These are phyloP conservation scores for Enterospora canceri DNA, from an alignment of 371 early-diverging fungal genomes.

Conservation along the genomic window DNA sequence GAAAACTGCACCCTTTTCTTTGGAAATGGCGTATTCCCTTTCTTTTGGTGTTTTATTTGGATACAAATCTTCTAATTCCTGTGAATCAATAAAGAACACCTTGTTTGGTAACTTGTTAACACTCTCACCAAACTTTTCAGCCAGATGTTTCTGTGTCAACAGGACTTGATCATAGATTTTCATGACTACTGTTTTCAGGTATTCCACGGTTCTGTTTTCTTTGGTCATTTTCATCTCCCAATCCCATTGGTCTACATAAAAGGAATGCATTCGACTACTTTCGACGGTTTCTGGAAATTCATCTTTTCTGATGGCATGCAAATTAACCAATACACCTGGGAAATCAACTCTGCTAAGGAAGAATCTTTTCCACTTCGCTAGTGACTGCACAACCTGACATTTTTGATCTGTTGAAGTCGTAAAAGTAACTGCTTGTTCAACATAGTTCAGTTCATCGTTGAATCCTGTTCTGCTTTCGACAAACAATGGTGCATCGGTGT, in stretches of 20 bases:
- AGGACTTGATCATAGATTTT: conserved; percentile 8
- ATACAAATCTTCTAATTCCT: conserved; percentile 34
- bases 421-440: conserved; percentile 29
- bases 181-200: conserved; percentile 5
- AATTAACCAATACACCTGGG: neutral
- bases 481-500: conserved; percentile 27
- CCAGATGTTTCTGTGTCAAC: conserved; percentile 1
- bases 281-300: neutral
- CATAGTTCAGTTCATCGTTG: conserved; percentile 36
- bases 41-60: conserved; percentile 28
- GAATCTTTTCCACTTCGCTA: conserved; percentile 44
- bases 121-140: neutral
- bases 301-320: neutral
- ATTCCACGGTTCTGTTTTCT: conserved; percentile 20
- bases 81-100: conserved; percentile 17
- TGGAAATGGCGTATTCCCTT: conserved; percentile 26
- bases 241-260: conserved; percentile 48
- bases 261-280: conserved; percentile 23
- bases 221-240: conserved; percentile 33
- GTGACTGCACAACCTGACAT: conserved; percentile 28
- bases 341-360: conserved; percentile 7
- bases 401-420: conserved; percentile 4
- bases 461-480: conserved; percentile 9
- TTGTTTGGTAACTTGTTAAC: conserved; percentile 6
- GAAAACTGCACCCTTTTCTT: conserved; percentile 35